Evolutionary conservation across 129 eudicot species (phyloP), one percentile per base, ranked within the genome.

Genomic region (Escallonia herrerae): DNA sequence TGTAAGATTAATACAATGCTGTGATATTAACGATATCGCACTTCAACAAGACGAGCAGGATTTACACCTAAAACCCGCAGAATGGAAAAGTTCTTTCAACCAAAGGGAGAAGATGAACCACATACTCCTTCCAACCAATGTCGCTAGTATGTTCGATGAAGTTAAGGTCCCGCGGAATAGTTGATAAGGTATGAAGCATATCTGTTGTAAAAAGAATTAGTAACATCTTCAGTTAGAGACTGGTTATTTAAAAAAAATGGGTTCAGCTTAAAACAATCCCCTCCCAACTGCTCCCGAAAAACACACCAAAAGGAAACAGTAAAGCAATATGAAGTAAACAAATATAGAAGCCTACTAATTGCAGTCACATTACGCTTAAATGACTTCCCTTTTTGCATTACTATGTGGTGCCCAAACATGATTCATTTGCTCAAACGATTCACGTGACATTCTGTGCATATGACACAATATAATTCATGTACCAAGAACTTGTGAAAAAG

Each of bases 131-230:
- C 77, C 77, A 72, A 38, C 77, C 77, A 14, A 72, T 47, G 33
- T 85, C 65, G 69, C 97, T 72, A 12, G 65, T 66, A 59, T 72
- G 66, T 9, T 72, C 70, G 8, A 72, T 58, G 43, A 72, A 72
- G 42, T 72, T 72, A 13, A 72, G 64, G 41, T 57, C 77, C 15
- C 70, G 57, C 15, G 79, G 68, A 61, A 74, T 11, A 51, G 62
- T 8, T 11, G 78, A 74, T 40, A 74, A 66, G 1, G 61, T 54
- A 40, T 66, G 72, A 59, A 72, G 77, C 47, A 72, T 65, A 72
- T 72, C 77, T 72, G 37, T 22, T 22, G 33, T 22, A 22, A 22
- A 22, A 1, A 1, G 1, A 22, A 22, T 22, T 22, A 22, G 33
- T 22, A 22, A 22, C 33, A 22, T 22, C 33, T 22, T 22, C 33